Evolutionary conservation across 495 filamentous ascomycete genomes (phyloP), one percentile per base, ranked within the genome.

Genomic region (Evernia prunastri): DNA sequence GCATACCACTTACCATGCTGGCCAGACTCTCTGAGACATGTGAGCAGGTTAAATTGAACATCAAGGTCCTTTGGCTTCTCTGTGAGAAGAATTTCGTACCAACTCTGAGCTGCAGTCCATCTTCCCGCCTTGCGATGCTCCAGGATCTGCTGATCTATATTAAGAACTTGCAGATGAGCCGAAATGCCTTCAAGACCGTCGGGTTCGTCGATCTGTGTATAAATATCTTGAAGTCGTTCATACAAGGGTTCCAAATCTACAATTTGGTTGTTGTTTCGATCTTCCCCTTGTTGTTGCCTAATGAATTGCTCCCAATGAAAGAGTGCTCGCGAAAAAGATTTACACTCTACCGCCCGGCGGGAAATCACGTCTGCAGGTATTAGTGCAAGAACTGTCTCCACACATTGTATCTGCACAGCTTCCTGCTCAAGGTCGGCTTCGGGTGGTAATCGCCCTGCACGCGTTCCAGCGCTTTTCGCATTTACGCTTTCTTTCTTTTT

Each of bases 61-160:
- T 94, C 86, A 29, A 81, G 66, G 73, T 96, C 86, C 51, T 86
- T 78, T 1, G 95, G 91, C 53, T 87, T 83, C 66, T 92, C 86
- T 10, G 86, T 87, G 43, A 96, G 82, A 64, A 88, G 85, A 42
- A 95, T 81, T 72, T 97, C 92, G 74, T 97, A 97, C 94, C 94
- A 99, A 68, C 89, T 94, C 76, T 97, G 93, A 51, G 90, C 95
- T 58, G 94, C 91, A n/a, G 90, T 89, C 94, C 92, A 99, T 71
- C 92, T 82, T n/a, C 92, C 93, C 42, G 91, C 89, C 71, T 95
- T 97, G 42, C 87, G 84, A 72, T 97, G 92, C 67, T 92, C 91
- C 59, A 96, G 78, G 40, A 96, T 85, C 69, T 99, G 92, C 70
- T 97, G 92, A 54, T 96, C 89, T 60, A 96, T 84, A 63, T 92